These are phyloP conservation scores for Chaetomiaceae sp. DNA, from an alignment of 2,329 filamentous ascomycete species.

Conservation along the genomic window DNA sequence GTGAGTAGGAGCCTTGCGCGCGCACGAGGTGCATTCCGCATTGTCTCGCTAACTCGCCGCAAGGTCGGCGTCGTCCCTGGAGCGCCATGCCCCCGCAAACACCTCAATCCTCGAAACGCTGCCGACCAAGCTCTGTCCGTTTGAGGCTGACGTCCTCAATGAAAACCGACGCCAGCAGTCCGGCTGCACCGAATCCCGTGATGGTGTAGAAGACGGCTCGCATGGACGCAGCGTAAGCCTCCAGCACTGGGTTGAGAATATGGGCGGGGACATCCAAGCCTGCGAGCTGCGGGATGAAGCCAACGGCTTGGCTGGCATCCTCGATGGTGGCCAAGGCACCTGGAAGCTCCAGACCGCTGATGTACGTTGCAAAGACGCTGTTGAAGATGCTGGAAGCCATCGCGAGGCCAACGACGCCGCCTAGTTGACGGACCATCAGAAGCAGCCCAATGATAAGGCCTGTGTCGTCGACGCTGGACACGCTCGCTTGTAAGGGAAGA, in stretches of 20 bases:
- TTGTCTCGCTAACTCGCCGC: no score
- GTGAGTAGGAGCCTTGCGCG: no score
- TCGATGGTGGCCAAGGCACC: slow-evolving; percentile 7
- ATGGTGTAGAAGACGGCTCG: slow-evolving; percentile 8
- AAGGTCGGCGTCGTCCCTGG: no score
- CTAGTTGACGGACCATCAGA: slow-evolving; percentile 32
- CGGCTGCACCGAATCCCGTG: slow-evolving; percentile 4
- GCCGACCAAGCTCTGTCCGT: slow-evolving; percentile 7
- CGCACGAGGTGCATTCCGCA: no score
- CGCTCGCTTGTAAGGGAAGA: slow-evolving; percentile 31
- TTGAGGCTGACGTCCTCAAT: slow-evolving; percentile 9
- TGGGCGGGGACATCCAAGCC: background rate
- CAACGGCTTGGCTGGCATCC: slow-evolving; percentile 19
- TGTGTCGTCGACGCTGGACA: slow-evolving; percentile 28
- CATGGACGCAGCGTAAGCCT: slow-evolving; percentile 5
- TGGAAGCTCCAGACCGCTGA: slow-evolving; percentile 13
- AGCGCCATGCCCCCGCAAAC: no score
- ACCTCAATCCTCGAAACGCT: slow-evolving; percentile 5
- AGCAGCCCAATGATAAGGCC: slow-evolving; percentile 32
- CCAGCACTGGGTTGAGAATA: background rate
- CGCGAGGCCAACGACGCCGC: slow-evolving; percentile 32
- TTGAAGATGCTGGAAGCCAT: slow-evolving; percentile 32
- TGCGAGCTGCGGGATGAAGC: slow-evolving; percentile 16
- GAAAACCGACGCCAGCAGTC: slow-evolving; percentile 5
- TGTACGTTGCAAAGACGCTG: slow-evolving; percentile 23